Base-by-base conservation (phyloP, 345 rosid genomes). In the Eucalyptus cloeziana region DNA sequence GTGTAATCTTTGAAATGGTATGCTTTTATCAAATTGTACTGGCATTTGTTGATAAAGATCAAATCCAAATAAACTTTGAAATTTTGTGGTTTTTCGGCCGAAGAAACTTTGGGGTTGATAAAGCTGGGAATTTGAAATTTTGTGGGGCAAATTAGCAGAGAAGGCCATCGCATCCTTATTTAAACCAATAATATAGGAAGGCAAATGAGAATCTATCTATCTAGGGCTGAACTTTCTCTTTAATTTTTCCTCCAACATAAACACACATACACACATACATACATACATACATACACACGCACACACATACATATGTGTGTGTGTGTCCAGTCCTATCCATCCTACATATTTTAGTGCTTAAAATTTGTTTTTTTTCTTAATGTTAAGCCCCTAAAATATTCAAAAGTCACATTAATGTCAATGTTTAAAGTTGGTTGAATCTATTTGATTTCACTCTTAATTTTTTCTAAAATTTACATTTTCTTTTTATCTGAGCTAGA, bases 201-300 rank as follows among this genome's bases (percentile, higher is more conserved):
- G 79, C 79, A 31, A 67, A 31, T 67, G 31, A 31, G 40, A 71
- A 43, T 69, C 45, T 0, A 69, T 33, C 44, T 33, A 69, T 71
- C 81, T 2, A 33, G 81, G 81, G 44, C 40, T 33, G 25, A 71
- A 71, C 0, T 69, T 69, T 16, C 10, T 33, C 80, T 69, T 31
- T 69, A 69, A 16, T 69, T 69, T 69, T 69, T 31, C 22, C 43
- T 3, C 25, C 58, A 52, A 52, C 58, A 52, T 52, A 52, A 52
- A 19, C 10, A 21, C 58, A 52, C 58, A 52, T 1, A 49, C 16
- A 49, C 0, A 49, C 50, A 49, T 0, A 49, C 50, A 13, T 0
- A 4, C 5, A 49, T 4, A 15, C 1, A 14, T 51, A 16, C 1
- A 4, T 4, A 49, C 5, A 49, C 0, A 0, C 0, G 17, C 0